Base-by-base conservation (phyloP, 2,329 filamentous ascomycete species). In the Myrmaecium sp. region DNA sequence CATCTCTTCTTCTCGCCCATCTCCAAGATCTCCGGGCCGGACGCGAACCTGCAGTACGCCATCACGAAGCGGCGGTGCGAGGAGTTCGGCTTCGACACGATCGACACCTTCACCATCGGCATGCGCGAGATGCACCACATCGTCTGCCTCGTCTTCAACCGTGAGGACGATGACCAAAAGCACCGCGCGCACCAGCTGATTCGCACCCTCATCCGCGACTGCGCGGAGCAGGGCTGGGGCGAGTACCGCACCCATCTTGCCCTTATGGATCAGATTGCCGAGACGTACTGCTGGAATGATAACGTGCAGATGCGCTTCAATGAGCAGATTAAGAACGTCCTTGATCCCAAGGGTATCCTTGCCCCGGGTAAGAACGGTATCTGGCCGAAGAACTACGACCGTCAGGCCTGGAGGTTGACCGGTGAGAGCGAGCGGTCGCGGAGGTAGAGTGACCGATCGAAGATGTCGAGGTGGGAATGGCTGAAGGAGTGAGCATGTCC, bases 241-340 rank as follows among this genome's bases (percentile, higher is more conserved):
- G 56, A 60, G 34, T 62, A 62, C 35, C 45, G 58, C 12, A 60
- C 58, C 0, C 57, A 62, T 33, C 34, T 62, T 24, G 47, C 52
- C 4, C 39, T 60, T 14, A 58, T 58, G 47, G 58, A 62, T 29
- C 56, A 62, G 39, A 52, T 62, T n/a, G 52, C 55, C 0, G 45
- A 40, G 7, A 60, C 56, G 4, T 62, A 63, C 32, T 54, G 46
- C 29, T 62, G 51, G 45, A 57, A 57, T 26, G 37, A 54, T 16
- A 47, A 51, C 19, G 49, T 51, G 8, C 35, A 55, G 26, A 53
- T 57, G 50, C 44, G 46, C 23, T 49, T 61, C 23, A 59, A 60
- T 27, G 51, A 59, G 38, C 46, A 36, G 6, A 40, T 60, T 14
- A 61, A 62, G 41, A 51, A 62, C 20, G 45, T 50, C 0, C 31